Conservation (phyloP, 768 basidiomycete genomes). For the Lentinula detonsa region DNA sequence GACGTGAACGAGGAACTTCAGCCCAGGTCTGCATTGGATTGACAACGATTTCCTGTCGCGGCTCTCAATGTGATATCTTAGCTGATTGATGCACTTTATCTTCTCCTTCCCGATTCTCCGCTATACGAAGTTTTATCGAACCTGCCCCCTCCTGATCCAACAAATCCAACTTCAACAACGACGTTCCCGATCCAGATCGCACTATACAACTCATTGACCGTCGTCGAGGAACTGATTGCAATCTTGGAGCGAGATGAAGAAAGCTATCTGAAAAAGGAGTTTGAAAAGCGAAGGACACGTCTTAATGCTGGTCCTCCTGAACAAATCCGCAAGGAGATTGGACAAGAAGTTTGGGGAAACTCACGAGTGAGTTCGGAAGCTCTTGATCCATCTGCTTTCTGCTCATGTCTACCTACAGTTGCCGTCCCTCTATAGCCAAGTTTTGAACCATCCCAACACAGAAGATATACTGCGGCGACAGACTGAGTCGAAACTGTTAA, state of each 20-base stretch:
- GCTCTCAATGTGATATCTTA: conserved; percentile 21
- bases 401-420: conserved; percentile 39
- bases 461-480: conserved; percentile 72
- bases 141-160: conserved; percentile 72
- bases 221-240: conserved; percentile 65
- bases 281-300: conserved; percentile 72
- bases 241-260: conserved; percentile 63
- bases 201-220: conserved; percentile 62
- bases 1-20: conserved; percentile 53
- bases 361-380: conserved; percentile 45
- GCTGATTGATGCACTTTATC: conserved; percentile 61
- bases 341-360: conserved; percentile 51
- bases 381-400: background rate
- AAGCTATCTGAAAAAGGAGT: conserved; percentile 51
- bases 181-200: conserved; percentile 53
- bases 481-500: conserved; percentile 72
- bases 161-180: conserved; percentile 61
- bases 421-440: conserved; percentile 65
- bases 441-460: conserved; percentile 78
- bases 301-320: conserved; percentile 62
- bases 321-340: conserved; percentile 56
- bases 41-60: background rate
- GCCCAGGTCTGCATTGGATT: conserved; percentile 39
- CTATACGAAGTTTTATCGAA: conserved; percentile 54
- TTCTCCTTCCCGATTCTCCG: conserved; percentile 71